Percentiles rank a stretch among this genome's conserved stretches.
These are phyloP conservation scores for Cladosporium sp. DNA, from an alignment of 2,329 filamentous ascomycete species.

Conservation along the genomic window DNA sequence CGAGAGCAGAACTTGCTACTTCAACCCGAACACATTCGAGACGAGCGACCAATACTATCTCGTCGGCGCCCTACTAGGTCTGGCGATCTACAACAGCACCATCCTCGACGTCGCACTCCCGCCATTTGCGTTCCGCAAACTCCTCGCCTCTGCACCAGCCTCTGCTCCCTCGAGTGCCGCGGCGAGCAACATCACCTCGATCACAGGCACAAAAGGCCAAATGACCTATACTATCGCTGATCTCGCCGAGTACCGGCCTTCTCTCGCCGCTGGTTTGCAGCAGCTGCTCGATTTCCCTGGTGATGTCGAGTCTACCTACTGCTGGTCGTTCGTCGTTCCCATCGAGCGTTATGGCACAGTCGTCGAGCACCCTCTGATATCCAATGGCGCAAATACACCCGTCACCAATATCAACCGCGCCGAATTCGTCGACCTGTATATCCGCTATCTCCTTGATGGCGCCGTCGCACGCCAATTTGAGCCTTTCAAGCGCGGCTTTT, in stretches of 20 bases:
- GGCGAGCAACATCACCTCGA: conserved; percentile 49
- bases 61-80: conserved; percentile 80
- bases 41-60: conserved; percentile 90
- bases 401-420: conserved; percentile 83
- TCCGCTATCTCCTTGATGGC: conserved; percentile 76
- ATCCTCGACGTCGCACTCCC: conserved; percentile 87
- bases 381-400: conserved; percentile 69
- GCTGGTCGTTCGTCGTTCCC: conserved; percentile 77
- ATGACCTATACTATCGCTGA: conserved; percentile 80
- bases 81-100: conserved; percentile 93
- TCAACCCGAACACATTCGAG: conserved; percentile 87
- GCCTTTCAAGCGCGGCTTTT: conserved; percentile 92
- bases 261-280: conserved; percentile 72
- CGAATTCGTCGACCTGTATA: conserved; percentile 85
- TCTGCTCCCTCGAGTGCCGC: conserved; percentile 58
- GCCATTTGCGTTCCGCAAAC: conserved; percentile 85
- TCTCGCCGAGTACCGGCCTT: conserved; percentile 77
- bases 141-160: conserved; percentile 74
- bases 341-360: conserved; percentile 74
- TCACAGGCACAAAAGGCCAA: conserved; percentile 38
- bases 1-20: conserved; percentile 88
- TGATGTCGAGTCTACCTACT: conserved; percentile 78
- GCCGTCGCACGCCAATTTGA: conserved; percentile 82
- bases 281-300: conserved; percentile 81
- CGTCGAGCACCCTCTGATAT: conserved; percentile 69